Evolutionary conservation across 768 basidiomycete species (phyloP), one percentile per base, ranked within the genome.

Genomic region (Boletus bicolor): DNA sequence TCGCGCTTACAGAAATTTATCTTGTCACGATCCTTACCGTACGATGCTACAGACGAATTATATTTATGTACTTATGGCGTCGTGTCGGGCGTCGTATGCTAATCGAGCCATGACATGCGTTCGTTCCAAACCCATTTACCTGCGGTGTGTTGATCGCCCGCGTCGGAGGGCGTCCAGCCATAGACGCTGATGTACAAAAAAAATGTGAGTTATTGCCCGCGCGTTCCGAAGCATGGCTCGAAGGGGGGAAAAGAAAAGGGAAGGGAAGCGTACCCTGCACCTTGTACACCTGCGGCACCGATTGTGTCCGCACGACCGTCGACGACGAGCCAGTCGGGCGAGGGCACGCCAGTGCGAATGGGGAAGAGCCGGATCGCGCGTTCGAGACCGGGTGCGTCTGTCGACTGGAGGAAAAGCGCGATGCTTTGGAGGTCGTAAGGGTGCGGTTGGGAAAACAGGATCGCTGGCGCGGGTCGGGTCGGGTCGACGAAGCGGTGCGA

Each of bases 311-410:
- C 77, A 12, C 70, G 66, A 14, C 70, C 70, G 10, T 82, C 79
- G 4, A 86, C 74, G 17, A 91, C 77, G 7, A 91, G 62, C 90
- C 92, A 95, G 63, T 91, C 89, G 1, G 91, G 89, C 1, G 81
- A 77, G 9, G 83, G 69, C 3, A 93, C 76, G 4, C 91, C 91
- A 2, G 93, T 96, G 19, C 93, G 82, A 26, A 91, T 80, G 5
- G 93, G 93, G 65, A 95, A 89, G n/a, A 93, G 72, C 44, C 87
- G 80, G 2, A 79, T 68, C 1, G 80, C 83, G 51, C 84, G 76
- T 68, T 95, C 93, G 5, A 92, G 73, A 3, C 85, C 86, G 1
- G 68, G 61, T 0, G 62, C 60, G 58, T 85, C 83, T 5, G 81
- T 79, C 15, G 82, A 83, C 14, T 85, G 72, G 26, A 93, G 70